Percentiles rank a stretch among this genome's conserved stretches.
phyloP scores from a whole-genome alignment of 495 filamentous ascomycete genomes.

The Xylaria acuta region DNA sequence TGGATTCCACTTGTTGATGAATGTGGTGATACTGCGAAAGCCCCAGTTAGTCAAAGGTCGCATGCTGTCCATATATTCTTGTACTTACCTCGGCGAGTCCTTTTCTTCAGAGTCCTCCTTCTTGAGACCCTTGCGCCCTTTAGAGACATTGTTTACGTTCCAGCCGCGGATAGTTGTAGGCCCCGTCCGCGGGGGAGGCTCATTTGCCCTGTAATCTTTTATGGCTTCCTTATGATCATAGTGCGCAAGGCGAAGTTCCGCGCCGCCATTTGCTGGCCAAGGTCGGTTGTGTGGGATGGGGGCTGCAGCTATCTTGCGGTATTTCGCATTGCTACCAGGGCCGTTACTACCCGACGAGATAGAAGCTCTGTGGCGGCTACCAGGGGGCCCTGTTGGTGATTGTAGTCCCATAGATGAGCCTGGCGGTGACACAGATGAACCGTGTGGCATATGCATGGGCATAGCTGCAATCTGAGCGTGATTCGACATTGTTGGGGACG shows the following conservation, averaged over 20 bases:
- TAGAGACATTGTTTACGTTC: conserved; percentile 53
- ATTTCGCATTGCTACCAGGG: conserved; percentile 43
- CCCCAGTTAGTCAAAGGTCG: conserved; percentile 28
- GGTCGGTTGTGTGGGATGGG: conserved; percentile 54
- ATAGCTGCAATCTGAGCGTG: conserved; percentile 32
- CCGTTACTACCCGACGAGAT: conserved; percentile 37
- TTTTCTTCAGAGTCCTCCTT: conserved; percentile 43
- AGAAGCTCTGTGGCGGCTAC: conserved; percentile 32
- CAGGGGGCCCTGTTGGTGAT: conserved; percentile 33
- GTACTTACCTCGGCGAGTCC: conserved; percentile 40
- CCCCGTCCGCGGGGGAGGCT: conserved; percentile 52
- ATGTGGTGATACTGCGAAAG: conserved; percentile 36
- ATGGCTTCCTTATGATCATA: conserved; percentile 56
- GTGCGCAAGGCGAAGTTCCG: conserved; percentile 53
- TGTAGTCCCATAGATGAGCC: conserved; percentile 29
- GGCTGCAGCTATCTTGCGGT: conserved; percentile 56
- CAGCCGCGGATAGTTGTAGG: conserved; percentile 57
- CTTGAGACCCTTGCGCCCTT: conserved; percentile 32
- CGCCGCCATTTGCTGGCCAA: conserved; percentile 45
- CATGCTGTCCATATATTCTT: conserved; percentile 12
- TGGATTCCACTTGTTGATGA: conserved; percentile 37
- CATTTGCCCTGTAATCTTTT: conserved; percentile 52
- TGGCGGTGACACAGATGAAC: conserved; percentile 37
- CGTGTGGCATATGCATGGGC: conserved; percentile 33
- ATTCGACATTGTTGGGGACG: conserved; percentile 34